Evolutionary conservation across 179 eudicot genomes (phyloP).

Genomic region (Nepenthes alata): DNA sequence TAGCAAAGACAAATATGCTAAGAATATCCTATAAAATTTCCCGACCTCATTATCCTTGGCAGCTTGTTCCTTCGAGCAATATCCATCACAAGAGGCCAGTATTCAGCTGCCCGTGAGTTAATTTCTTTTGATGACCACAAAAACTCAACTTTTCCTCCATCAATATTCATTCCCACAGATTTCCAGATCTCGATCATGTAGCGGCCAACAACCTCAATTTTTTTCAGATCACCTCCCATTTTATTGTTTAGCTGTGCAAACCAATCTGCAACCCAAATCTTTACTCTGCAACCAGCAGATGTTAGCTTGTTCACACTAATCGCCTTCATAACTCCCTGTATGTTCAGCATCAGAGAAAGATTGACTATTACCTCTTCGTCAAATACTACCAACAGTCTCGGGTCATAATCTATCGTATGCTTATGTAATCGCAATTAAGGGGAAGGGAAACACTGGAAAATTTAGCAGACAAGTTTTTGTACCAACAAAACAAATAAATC

Average conservation of each 20-base stretch:
- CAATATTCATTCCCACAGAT: slow-evolving; percentile 69
- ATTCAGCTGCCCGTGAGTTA: slow-evolving; percentile 54
- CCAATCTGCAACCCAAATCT: slow-evolving; percentile 91
- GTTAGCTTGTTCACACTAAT: slow-evolving; percentile 77
- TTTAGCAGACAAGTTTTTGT: neutral
- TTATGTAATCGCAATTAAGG: neutral
- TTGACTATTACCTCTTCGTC: neutral
- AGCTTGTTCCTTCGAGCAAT: slow-evolving; percentile 74
- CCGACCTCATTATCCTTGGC: slow-evolving; percentile 51
- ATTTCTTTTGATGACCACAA: slow-evolving; percentile 79
- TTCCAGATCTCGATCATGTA: slow-evolving; percentile 92
- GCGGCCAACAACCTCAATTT: slow-evolving; percentile 68
- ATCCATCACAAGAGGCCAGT: slow-evolving; percentile 89
- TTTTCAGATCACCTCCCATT: slow-evolving; percentile 86
- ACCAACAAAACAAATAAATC: neutral
- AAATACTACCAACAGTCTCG: too few relatives aligned
- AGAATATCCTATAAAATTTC: neutral
- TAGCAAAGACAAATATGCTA: too few relatives aligned
- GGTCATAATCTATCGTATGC: too few relatives aligned
- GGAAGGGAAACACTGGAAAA: neutral
- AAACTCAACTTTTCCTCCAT: slow-evolving; percentile 67
- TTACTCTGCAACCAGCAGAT: slow-evolving; percentile 82
- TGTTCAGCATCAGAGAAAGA: slow-evolving; percentile 3
- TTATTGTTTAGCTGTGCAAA: slow-evolving; percentile 88
- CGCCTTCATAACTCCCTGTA: slow-evolving; percentile 79